Conservation (phyloP, 345 rosid genomes). For the Sisymbrium altissimum region DNA sequence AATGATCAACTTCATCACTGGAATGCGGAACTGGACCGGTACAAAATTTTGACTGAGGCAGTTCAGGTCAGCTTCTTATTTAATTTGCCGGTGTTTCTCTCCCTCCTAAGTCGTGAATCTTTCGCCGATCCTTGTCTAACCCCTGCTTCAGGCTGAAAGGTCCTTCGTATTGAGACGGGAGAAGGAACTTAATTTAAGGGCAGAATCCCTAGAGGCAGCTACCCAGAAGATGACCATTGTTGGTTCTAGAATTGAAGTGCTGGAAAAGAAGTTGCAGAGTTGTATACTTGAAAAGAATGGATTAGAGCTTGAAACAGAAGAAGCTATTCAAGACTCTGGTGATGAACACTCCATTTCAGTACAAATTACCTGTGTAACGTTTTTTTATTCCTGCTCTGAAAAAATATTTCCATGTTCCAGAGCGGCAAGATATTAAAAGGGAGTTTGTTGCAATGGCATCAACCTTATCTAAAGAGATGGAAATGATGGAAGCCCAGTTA, state of each 20-base stretch:
- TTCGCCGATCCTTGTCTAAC: constrained; percentile 30
- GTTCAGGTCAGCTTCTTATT: constrained; percentile 59
- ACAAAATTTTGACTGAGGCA: constrained; percentile 55
- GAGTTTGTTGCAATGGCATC: constrained; percentile 88
- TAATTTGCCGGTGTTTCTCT: constrained; percentile 16
- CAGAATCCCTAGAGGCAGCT: constrained; percentile 64
- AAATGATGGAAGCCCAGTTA: constrained; percentile 89
- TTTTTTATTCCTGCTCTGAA: constrained; percentile 18
- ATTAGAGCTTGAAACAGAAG: constrained; percentile 80
- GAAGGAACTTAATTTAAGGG: constrained; percentile 65
- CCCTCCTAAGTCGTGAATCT: constrained; percentile 10
- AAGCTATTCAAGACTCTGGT: constrained; percentile 85
- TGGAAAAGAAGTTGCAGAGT: constrained; percentile 70
- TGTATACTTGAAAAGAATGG: constrained; percentile 82
- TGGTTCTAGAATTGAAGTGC: constrained; percentile 61
- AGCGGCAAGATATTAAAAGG: constrained; percentile 75
- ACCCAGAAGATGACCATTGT: constrained; percentile 44
- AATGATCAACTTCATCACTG: constrained; percentile 82
- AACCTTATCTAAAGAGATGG: constrained; percentile 92
- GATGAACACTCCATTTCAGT: constrained; percentile 23
- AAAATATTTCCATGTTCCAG: constrained; percentile 41
- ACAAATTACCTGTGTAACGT: neutral
- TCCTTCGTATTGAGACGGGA: constrained; percentile 67
- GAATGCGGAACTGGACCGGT: constrained; percentile 70
- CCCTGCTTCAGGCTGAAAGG: constrained; percentile 69